Evolutionary conservation across 345 rosid species (phyloP).

Genomic region (Rhodamnia rubescens): DNA sequence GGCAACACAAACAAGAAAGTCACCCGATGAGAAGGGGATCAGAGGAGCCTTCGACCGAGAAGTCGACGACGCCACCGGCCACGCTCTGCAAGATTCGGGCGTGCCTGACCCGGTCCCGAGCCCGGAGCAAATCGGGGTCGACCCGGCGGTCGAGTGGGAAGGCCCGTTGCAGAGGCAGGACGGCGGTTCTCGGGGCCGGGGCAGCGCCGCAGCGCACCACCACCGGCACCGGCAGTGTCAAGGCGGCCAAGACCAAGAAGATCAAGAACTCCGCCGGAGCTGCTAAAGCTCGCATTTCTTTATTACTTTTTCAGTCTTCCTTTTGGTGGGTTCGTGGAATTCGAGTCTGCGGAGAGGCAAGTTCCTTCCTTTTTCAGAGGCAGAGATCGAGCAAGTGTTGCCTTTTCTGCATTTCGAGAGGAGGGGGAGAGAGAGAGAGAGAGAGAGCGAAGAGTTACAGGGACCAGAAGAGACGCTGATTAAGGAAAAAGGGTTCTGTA

Average conservation of each 20-base stretch:
- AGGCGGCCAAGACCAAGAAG: slow-evolving; percentile 10
- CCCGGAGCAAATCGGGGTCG: slow-evolving; percentile 40
- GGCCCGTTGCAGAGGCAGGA: slow-evolving; percentile 58
- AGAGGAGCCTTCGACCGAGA: slow-evolving; percentile 68
- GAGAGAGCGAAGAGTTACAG: not conserved
- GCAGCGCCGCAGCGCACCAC: slow-evolving; percentile 7
- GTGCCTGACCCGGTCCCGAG: slow-evolving; percentile 66
- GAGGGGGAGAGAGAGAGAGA: not conserved
- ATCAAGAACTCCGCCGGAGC: not conserved
- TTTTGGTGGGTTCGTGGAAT: not conserved
- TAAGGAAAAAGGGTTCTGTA: not conserved
- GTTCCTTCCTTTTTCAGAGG: not conserved
- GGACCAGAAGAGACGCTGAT: not conserved
- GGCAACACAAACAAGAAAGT: not conserved
- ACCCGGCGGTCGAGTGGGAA: slow-evolving; percentile 37
- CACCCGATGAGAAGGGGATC: slow-evolving; percentile 89
- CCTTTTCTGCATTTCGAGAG: not conserved
- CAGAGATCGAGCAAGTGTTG: not conserved
- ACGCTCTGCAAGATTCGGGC: slow-evolving; percentile 52
- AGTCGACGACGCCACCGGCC: slow-evolving; percentile 50
- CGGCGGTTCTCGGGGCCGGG: not conserved
- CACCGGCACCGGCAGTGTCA: slow-evolving; percentile 14
- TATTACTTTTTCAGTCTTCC: not conserved
- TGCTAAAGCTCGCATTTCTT: not conserved
- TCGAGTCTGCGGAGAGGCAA: not conserved